Base-by-base conservation (phyloP, 2,329 filamentous ascomycete genomes). In the Monosporascus sp. region DNA sequence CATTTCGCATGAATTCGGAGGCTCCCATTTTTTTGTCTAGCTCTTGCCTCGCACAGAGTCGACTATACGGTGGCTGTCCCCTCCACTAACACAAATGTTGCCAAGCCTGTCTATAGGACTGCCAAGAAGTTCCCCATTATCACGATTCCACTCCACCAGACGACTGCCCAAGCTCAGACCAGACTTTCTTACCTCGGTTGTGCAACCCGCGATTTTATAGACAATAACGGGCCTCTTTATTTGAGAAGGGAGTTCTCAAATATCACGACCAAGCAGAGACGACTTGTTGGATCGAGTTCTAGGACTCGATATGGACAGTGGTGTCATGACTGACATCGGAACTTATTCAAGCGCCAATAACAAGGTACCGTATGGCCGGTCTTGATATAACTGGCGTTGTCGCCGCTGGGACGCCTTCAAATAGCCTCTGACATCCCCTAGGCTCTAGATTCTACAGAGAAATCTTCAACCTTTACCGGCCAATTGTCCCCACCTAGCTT, bases 271-370 rank as follows among this genome's bases (percentile, higher is more conserved):
- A 24, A 43, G 43, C 43, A 14, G 43, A 54, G 54, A 57, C 53
- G 56, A 54, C 52, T 57, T 56, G 59, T 60, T 60, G 43, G 53
- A 53, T 59, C 58, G 52, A 45, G 52, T 50, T 55, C 57, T 57
- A 59, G 60, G 57, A 61, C 57, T 67, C 65, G 66, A 67, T 65
- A 69, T 69, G 65, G 65, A 67, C 63, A 59, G 63, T 61, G 60
- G 65, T 66, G 65, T 66, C 60, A 67, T 68, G 60, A 65, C 67
- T 61, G 66, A 68, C 63, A 68, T 67, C 56, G 66, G 67, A 61
- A 62, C 65, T 56, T 67, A 65, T 60, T 62, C 64, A 57, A 57
- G 65, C 57, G 56, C 64, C 54, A 64, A 65, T 62, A 65, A 59
- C 57, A 67, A 68, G 61, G 66, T 69, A 64, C 58, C 59, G 56